These are phyloP conservation scores for Piloderma croceum DNA, from an alignment of 768 basidiomycete genomes.

Conservation along the genomic window DNA sequence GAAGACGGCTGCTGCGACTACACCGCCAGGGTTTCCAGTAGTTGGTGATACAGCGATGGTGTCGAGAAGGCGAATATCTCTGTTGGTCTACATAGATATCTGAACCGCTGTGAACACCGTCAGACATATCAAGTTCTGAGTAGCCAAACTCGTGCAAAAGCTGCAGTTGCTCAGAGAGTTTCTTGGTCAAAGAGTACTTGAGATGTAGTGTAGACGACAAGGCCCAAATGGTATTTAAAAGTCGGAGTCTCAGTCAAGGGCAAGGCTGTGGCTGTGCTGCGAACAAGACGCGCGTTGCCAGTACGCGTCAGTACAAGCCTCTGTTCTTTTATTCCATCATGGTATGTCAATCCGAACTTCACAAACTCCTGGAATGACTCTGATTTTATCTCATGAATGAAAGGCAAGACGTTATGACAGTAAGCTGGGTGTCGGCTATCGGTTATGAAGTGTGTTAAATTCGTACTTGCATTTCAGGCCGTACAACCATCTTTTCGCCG, in stretches of 20 bases:
- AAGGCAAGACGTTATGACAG: slow-evolving; percentile 95
- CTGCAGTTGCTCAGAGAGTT: too few relatives aligned
- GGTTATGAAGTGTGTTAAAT: slow-evolving; percentile 9
- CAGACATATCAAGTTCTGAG: too few relatives aligned
- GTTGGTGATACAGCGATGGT: slow-evolving; percentile 7
- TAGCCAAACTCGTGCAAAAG: too few relatives aligned
- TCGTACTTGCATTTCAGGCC: slow-evolving; percentile 45
- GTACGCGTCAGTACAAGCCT: slow-evolving; percentile 45
- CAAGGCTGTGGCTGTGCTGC: too few relatives aligned
- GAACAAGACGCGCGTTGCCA: too few relatives aligned
- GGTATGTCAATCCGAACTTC: slow-evolving; percentile 30
- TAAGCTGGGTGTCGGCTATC: slow-evolving; percentile 36
- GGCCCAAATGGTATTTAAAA: too few relatives aligned
- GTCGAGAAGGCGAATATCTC: too few relatives aligned
- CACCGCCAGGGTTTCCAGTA: slow-evolving; percentile 10
- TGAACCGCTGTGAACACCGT: too few relatives aligned
- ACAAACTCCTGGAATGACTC: neutral
- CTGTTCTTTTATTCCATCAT: slow-evolving; percentile 36
- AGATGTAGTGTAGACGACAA: too few relatives aligned
- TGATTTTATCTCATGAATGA: slow-evolving; percentile 5
- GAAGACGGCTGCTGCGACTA: slow-evolving; percentile 19
- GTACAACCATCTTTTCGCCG: slow-evolving; percentile 98
- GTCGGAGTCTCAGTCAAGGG: too few relatives aligned
- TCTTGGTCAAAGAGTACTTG: too few relatives aligned
- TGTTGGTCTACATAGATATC: too few relatives aligned